Conservation (phyloP, 2,329 filamentous ascomycete species). For the Trichoderma breve region DNA sequence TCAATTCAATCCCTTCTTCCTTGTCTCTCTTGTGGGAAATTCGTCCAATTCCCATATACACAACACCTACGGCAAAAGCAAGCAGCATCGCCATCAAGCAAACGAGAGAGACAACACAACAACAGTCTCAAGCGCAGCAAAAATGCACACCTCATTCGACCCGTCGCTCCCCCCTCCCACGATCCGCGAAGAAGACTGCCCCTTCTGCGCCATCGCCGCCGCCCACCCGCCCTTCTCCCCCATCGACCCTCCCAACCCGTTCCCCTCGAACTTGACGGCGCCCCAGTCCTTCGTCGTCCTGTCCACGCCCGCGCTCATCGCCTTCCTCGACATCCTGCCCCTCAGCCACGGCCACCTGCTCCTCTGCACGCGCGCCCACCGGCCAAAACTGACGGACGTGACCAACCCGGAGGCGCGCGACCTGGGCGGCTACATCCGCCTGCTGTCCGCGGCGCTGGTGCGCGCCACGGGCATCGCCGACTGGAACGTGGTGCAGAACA, state of each 20-base stretch:
- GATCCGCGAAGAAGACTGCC: conserved; percentile 44
- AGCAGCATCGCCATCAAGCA: neutral
- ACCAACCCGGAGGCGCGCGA: conserved; percentile 61
- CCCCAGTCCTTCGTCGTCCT: conserved; percentile 66
- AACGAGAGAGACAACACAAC: neutral
- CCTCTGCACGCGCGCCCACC: conserved; percentile 74
- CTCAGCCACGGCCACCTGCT: conserved; percentile 81
- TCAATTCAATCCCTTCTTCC: neutral
- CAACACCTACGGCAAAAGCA: neutral
- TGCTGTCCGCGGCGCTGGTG: conserved; percentile 70
- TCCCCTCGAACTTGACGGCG: conserved; percentile 35
- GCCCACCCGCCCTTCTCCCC: conserved; percentile 50
- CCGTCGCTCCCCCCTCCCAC: conserved; percentile 32
- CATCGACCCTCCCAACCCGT: conserved; percentile 39
- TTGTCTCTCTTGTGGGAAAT: neutral
- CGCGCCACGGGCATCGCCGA: conserved; percentile 69
- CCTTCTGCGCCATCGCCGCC: conserved; percentile 61
- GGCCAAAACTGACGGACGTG: conserved; percentile 73
- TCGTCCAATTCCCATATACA: neutral
- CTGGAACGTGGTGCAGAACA: conserved; percentile 98
- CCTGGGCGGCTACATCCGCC: conserved; percentile 65
- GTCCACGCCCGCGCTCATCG: conserved; percentile 72
- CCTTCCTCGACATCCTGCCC: conserved; percentile 92
- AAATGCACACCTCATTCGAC: conserved; percentile 35
- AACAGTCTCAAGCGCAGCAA: neutral